Conservation (phyloP, 2,329 filamentous ascomycete species). For the Diplocarpon mali region DNA sequence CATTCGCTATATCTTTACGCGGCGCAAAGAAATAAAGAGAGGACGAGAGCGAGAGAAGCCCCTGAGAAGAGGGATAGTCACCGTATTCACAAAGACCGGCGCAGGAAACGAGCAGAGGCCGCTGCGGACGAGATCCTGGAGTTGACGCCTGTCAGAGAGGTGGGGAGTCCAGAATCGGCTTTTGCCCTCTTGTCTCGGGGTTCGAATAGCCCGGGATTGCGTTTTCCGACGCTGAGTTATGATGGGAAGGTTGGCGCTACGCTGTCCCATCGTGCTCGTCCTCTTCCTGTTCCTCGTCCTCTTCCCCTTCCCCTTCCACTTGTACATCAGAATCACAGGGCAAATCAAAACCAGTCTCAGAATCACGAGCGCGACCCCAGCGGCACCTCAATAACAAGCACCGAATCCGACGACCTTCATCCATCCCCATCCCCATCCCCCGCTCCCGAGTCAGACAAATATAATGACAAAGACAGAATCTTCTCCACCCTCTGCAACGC, state of each 20-base stretch:
- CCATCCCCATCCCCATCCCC: too few species aligned
- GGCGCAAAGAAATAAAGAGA: too few species aligned
- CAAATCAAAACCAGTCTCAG: too few species aligned
- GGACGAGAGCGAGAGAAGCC: background rate
- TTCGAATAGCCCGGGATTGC: background rate
- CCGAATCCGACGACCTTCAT: too few species aligned
- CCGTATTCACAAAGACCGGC: conserved; percentile 7
- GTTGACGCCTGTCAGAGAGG: conserved; percentile 7
- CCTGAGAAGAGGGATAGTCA: conserved; percentile 5
- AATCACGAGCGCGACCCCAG: too few species aligned
- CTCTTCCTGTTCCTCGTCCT: too few species aligned
- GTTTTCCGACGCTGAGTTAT: background rate
- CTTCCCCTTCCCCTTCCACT: too few species aligned
- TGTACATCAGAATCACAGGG: background rate
- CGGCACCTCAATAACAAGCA: too few species aligned
- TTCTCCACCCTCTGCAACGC: background rate
- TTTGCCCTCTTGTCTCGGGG: background rate
- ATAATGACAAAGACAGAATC: background rate
- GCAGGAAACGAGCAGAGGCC: conserved; percentile 3
- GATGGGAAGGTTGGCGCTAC: background rate
- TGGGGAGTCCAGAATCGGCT: background rate
- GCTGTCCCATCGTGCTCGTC: too few species aligned
- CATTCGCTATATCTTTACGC: too few species aligned
- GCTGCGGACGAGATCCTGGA: conserved; percentile 1
- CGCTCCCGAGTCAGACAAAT: background rate